Evolutionary conservation across 1,284 basidiomycete genomes (phyloP), one percentile per base, ranked within the genome.

Genomic region (Violaceomyces palustris): DNA sequence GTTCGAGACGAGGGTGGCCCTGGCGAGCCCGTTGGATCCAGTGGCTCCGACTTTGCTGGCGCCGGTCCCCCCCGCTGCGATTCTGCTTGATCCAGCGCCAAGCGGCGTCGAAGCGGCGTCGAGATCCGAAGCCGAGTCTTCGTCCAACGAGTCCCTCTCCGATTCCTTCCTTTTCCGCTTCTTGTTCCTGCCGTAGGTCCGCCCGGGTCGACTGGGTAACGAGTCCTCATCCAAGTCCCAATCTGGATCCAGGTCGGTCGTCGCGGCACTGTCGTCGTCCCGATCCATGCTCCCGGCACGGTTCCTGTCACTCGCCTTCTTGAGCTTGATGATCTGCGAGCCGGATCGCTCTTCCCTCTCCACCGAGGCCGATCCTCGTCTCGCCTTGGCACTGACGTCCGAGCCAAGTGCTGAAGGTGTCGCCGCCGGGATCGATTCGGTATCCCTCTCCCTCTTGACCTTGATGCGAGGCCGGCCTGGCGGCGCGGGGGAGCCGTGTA

Each of bases 221-320:
- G 57, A 56, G n/a, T 63, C 61, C 32, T 60, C 57, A 28, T 60
- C 57, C 12, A 60, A 42, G 24, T 63, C 63, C 61, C 61, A 63
- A 24, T 63, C 63, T 6, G 50, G 49, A 28, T 65, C 44, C 5
- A 22, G 15, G 27, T 17, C 55, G 22, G 60, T 54, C 3, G 50
- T 56, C 5, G 44, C 48, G 19, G 51, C 39, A 42, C 59, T 54
- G 21, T 55, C 62, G 25, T 58, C 52, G 26, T 60, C 57, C 22
- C 30, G 44, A 15, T 43, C 55, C 6, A 55, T 23, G 15, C 44
- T 49, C 12, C 44, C 31, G 26, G n/a, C n/a, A n/a, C n/a, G n/a
- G n/a, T n/a, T 48, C 48, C 15, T 55, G 37, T 3, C 40, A 51
- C n/a, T 49, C 33, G 15, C 39, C 52, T 24, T 35, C 38, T 35